phyloP scores from a whole-genome alignment of 805 yeast species.

The Candida namnaoensis region DNA sequence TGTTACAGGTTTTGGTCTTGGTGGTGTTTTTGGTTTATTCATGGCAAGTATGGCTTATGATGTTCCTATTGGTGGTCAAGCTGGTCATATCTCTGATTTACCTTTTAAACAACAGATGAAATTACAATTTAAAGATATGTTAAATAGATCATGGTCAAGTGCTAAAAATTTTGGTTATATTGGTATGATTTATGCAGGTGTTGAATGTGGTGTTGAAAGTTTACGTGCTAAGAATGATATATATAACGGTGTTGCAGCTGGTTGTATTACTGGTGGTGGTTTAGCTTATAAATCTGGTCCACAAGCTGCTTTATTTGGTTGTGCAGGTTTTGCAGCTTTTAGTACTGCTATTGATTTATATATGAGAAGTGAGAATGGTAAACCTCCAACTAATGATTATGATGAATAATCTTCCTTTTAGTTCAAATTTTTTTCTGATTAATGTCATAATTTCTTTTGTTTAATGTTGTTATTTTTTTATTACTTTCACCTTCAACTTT shows the following conservation, averaged over 20 bases:
- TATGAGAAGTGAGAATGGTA: slow-evolving; percentile 72
- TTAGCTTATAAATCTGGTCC: slow-evolving; percentile 91
- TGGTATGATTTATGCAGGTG: slow-evolving; percentile 87
- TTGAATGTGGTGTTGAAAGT: slow-evolving; percentile 84
- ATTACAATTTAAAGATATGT: slow-evolving; percentile 88
- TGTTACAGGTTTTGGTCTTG: slow-evolving; percentile 87
- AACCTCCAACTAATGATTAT: slow-evolving; percentile 85
- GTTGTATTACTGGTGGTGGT: slow-evolving; percentile 96
- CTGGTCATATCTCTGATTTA: slow-evolving; percentile 61
- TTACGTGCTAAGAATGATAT: slow-evolving; percentile 85
- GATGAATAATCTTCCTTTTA: slow-evolving; percentile 34
- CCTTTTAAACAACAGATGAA: slow-evolving; percentile 93
- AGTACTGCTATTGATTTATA: slow-evolving; percentile 82
- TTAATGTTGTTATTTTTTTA: background rate
- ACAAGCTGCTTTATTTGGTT: slow-evolving; percentile 81
- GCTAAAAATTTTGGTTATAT: slow-evolving; percentile 93
- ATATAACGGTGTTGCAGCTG: slow-evolving; percentile 87
- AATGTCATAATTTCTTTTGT: background rate
- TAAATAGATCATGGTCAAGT: slow-evolving; percentile 72
- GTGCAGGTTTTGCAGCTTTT: slow-evolving; percentile 97
- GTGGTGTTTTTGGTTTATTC: slow-evolving; percentile 92
- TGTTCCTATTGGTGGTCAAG: slow-evolving; percentile 55
- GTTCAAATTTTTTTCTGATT: too few species aligned
- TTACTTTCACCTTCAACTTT: too few species aligned
- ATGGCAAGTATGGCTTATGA: slow-evolving; percentile 88